Conservation (phyloP, 768 basidiomycete genomes). For the Leucocoprinus leucothites region DNA sequence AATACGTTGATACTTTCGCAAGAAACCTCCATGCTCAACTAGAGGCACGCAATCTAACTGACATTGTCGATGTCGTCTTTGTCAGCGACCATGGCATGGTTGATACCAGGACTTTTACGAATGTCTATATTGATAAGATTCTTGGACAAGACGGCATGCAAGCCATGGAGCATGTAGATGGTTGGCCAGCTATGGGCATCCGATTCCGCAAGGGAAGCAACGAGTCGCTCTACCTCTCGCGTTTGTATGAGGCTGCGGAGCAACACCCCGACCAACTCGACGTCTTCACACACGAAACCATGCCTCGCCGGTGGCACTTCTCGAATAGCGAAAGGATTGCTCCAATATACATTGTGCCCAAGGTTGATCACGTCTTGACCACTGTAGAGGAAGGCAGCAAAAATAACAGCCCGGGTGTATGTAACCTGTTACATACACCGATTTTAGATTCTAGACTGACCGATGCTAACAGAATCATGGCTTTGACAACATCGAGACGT, state of each 20-base stretch:
- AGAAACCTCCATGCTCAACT: slow-evolving; percentile 63
- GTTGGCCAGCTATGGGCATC: slow-evolving; percentile 89
- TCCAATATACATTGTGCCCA: slow-evolving; percentile 82
- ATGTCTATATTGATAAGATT: slow-evolving; percentile 80
- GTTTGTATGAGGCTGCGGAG: slow-evolving; percentile 49
- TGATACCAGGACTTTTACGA: slow-evolving; percentile 75
- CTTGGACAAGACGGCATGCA: slow-evolving; percentile 60
- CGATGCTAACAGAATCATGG: slow-evolving; percentile 69
- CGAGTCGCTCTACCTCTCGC: slow-evolving; percentile 48
- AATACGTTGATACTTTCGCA: slow-evolving; percentile 70
- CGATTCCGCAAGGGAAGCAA: slow-evolving; percentile 66
- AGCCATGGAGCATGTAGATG: slow-evolving; percentile 71
- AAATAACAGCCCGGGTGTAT: slow-evolving; percentile 73
- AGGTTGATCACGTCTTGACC: slow-evolving; percentile 78
- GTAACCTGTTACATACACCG: too few species aligned
- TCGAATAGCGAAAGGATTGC: slow-evolving; percentile 73
- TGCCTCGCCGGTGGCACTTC: slow-evolving; percentile 84
- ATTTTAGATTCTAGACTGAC: background rate
- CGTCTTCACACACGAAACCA: slow-evolving; percentile 76
- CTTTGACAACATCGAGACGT: slow-evolving; percentile 75
- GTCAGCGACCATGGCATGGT: slow-evolving; percentile 94
- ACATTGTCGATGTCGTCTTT: slow-evolving; percentile 85
- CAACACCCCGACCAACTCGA: slow-evolving; percentile 64
- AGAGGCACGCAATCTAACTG: slow-evolving; percentile 67
- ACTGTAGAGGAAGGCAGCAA: slow-evolving; percentile 55